Conservation (phyloP, 257 asterid genomes). For the Jacaranda copaia region DNA sequence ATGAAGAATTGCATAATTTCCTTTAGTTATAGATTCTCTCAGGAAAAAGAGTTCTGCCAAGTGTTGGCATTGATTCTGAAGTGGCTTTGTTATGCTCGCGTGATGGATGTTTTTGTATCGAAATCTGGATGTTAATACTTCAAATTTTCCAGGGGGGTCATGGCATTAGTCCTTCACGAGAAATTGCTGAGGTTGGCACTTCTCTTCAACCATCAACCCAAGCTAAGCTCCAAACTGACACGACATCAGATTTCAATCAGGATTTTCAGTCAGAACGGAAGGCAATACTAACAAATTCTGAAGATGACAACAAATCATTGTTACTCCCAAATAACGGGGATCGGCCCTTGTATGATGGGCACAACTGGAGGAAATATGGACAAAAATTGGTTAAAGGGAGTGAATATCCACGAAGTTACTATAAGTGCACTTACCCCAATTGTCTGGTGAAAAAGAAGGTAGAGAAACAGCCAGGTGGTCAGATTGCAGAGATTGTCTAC, state of each 20-base stretch:
- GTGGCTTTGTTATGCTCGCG: constrained; percentile 8
- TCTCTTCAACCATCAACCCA: constrained; percentile 35
- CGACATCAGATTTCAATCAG: constrained; percentile 32
- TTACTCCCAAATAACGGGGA: constrained; percentile 39
- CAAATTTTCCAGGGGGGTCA: constrained; percentile 45
- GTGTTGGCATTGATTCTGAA: neutral
- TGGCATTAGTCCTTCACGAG: constrained; percentile 36
- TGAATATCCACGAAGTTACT: constrained; percentile 84
- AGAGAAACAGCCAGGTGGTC: constrained; percentile 61
- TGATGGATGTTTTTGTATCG: neutral
- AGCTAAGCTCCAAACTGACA: constrained; percentile 36
- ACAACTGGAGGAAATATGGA: constrained; percentile 93
- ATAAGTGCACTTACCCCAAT: constrained; percentile 80
- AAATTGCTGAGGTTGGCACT: constrained; percentile 39
- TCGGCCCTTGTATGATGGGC: constrained; percentile 71
- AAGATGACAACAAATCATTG: constrained; percentile 42
- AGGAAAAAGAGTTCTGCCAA: neutral
- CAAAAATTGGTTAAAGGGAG: constrained; percentile 94
- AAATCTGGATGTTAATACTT: constrained; percentile 27
- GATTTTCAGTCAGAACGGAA: constrained; percentile 31
- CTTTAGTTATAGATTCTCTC: neutral
- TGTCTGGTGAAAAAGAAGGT: constrained; percentile 88
- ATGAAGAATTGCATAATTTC: constrained; percentile 4
- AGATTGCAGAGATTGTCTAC: constrained; percentile 77
- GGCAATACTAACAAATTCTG: constrained; percentile 39